Conservation (phyloP, 352 stramenopile genomes). For the Phytophthora quininea region DNA sequence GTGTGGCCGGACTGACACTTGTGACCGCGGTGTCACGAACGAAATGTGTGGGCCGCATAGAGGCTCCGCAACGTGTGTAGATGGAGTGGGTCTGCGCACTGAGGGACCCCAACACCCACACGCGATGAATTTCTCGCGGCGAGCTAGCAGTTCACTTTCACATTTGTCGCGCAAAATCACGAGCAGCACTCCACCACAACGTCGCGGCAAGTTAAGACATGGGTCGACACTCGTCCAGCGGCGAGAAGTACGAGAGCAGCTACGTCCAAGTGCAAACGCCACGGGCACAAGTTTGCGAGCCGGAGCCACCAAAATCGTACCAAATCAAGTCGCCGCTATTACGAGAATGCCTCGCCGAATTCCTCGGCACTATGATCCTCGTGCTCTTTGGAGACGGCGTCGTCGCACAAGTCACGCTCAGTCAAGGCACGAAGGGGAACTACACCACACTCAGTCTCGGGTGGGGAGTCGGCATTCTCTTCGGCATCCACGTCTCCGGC, state of each 20-base stretch:
- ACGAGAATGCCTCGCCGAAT: constrained; percentile 53
- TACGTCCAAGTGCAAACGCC: constrained; percentile 18
- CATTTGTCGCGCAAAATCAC: no score
- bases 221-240: no score
- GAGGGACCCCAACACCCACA: no score
- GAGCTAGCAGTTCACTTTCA: no score
- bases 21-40: no score
- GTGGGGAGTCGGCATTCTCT: constrained; percentile 52
- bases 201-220: no score
- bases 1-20: no score
- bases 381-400: constrained; percentile 65
- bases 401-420: constrained; percentile 57
- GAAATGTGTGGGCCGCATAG: no score
- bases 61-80: no score
- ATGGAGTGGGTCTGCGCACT: no score
- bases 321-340: background rate
- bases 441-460: constrained; percentile 60
- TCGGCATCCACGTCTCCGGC: constrained; percentile 53
- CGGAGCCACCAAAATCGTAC: constrained; percentile 26
- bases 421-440: constrained; percentile 46
- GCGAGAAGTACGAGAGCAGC: constrained; percentile 24
- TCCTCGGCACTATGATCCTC: constrained; percentile 52
- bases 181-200: no score
- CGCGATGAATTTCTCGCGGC: no score
- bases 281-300: background rate